Evolutionary conservation across 208 protist genomes (phyloP).

Genomic region (Porcisia deanei): DNA sequence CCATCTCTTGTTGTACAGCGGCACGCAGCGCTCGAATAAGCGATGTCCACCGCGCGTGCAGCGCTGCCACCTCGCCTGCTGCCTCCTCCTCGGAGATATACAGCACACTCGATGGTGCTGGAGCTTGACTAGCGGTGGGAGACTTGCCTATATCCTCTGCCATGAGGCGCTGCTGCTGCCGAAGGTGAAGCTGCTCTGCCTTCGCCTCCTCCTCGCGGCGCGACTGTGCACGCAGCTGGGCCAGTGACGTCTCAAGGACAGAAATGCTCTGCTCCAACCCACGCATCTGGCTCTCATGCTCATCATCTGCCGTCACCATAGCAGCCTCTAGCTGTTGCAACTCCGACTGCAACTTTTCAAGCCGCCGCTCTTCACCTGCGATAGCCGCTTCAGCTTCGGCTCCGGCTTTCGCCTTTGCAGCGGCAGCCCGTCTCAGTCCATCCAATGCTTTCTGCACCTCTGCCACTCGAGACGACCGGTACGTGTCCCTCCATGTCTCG

Average conservation of each 20-base stretch:
- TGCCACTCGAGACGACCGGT: conserved; percentile 29
- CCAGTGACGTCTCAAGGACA: conserved; percentile 3
- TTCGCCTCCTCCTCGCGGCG: conserved; percentile 5
- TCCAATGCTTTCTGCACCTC: conserved; percentile 22
- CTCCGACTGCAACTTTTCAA: conserved; percentile 9
- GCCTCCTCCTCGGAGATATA: conserved; percentile 33
- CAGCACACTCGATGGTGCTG: conserved; percentile 1
- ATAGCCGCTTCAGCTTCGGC: neutral
- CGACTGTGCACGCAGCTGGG: conserved; percentile 7
- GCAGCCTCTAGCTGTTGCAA: conserved; percentile 18
- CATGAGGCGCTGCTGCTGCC: neutral
- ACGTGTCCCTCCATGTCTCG: conserved; percentile 25
- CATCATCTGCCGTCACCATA: conserved; percentile 8
- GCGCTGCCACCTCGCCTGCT: conserved; percentile 15
- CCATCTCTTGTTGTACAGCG: conserved; percentile 25
- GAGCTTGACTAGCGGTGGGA: neutral
- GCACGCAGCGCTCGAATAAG: conserved; percentile 27
- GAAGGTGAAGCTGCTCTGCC: conserved; percentile 6
- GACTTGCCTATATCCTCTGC: neutral
- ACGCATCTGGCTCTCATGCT: conserved; percentile 7
- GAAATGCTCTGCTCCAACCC: neutral
- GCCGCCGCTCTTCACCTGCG: neutral
- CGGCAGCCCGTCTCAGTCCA: neutral
- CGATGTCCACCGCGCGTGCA: conserved; percentile 28
- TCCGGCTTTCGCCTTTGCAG: neutral